A percentile compares a stretch with the other conserved stretches of the same genome.
phyloP scores from a whole-genome alignment of 2,329 filamentous ascomycete genomes.

The Trichoderma sp. region DNA sequence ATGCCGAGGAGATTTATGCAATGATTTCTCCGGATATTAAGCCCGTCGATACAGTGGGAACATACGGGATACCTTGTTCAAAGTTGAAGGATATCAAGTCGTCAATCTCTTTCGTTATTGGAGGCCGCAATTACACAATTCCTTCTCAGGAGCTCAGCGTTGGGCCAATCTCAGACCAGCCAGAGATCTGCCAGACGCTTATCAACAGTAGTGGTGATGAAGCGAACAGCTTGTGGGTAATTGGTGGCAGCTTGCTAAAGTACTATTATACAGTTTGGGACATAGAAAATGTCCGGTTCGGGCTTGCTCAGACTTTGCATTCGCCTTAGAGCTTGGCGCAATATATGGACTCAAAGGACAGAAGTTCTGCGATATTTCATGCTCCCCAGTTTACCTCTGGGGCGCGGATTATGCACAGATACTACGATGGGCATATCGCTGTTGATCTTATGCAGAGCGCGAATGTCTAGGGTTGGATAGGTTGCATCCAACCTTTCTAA shows the following conservation, averaged over 20 bases:
- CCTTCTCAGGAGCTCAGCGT: background rate
- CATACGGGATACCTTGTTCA: background rate
- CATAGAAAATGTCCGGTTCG: background rate
- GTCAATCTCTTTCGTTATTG: background rate
- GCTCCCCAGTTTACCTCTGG: no score
- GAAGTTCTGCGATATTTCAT: background rate
- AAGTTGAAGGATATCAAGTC: background rate
- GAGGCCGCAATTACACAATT: background rate
- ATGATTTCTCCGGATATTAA: background rate
- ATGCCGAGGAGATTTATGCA: background rate
- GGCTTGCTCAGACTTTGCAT: background rate
- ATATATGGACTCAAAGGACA: background rate
- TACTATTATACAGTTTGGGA: conserved; percentile 3
- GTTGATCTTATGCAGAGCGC: no score
- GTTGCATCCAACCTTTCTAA: no score
- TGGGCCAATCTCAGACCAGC: background rate
- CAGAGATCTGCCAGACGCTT: background rate
- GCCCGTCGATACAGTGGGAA: background rate
- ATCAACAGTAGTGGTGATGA: background rate
- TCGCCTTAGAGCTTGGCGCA: background rate
- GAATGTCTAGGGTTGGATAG: no score
- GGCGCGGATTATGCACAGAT: no score
- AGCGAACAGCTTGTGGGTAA: background rate
- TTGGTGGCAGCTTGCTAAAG: background rate
- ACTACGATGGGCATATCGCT: no score